Evolutionary conservation across 129 eudicot species (phyloP).

Genomic region (Pseudognaphalium luteoalbum): DNA sequence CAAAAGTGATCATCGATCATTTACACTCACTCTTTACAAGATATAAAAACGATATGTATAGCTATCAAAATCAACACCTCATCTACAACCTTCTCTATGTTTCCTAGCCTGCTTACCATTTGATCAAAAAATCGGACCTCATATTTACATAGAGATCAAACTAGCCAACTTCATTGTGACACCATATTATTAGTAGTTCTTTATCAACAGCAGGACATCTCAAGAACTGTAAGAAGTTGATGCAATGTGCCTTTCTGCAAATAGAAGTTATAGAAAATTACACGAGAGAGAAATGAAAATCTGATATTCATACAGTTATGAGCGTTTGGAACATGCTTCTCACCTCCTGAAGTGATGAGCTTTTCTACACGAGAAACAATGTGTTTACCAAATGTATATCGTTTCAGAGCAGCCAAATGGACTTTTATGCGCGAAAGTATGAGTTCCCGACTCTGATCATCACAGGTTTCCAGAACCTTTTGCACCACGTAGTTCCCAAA

Average conservation of each 20-base stretch:
- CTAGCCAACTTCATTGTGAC: slow-evolving; percentile 24
- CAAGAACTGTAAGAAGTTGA: slow-evolving; percentile 39
- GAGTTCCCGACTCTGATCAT: slow-evolving; percentile 62
- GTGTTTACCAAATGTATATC: slow-evolving; percentile 78
- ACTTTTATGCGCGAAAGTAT: slow-evolving; percentile 74
- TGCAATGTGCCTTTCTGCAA: slow-evolving; percentile 58
- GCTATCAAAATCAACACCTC: slow-evolving; percentile 29
- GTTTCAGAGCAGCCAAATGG: slow-evolving; percentile 68
- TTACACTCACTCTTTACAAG: slow-evolving; percentile 38
- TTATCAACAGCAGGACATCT: slow-evolving; percentile 26
- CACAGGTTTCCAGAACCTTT: slow-evolving; percentile 82
- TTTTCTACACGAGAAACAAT: slow-evolving; percentile 88
- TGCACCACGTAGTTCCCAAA: slow-evolving; percentile 91
- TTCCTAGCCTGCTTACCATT: slow-evolving; percentile 17
- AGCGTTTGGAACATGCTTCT: slow-evolving; percentile 21
- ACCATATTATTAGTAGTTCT: slow-evolving; percentile 1
- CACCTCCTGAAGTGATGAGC: slow-evolving; percentile 76
- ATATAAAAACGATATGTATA: slow-evolving; percentile 19
- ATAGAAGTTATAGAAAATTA: not conserved
- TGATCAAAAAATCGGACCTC: slow-evolving; percentile 29
- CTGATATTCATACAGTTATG: not conserved
- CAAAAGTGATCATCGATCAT: slow-evolving; percentile 22
- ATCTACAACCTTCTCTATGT: slow-evolving; percentile 22
- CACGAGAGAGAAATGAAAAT: slow-evolving; percentile 12
- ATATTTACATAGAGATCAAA: slow-evolving; percentile 32